phyloP scores from a whole-genome alignment of 495 filamentous ascomycete species.

The Darksidea phi region DNA sequence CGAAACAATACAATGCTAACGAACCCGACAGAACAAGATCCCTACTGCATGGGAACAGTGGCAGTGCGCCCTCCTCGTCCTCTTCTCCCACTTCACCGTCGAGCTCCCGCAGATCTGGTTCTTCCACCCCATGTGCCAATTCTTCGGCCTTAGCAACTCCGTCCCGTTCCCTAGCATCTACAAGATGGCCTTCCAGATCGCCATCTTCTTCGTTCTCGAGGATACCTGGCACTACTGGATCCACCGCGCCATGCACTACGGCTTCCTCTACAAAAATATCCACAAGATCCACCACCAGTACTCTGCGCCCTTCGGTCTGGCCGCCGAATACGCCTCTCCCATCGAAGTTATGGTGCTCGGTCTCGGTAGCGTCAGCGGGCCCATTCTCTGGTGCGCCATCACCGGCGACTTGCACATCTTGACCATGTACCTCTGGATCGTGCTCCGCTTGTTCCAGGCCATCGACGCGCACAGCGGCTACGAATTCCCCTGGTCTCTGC shows the following conservation, averaged over 20 bases:
- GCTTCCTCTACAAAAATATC: conserved; percentile 85
- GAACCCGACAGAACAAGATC: conserved; percentile 87
- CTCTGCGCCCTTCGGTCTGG: conserved; percentile 92
- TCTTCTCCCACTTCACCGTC: conserved; percentile 92
- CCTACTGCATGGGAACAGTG: conserved; percentile 89
- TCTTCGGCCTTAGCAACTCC: conserved; percentile 80
- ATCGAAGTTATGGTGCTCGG: conserved; percentile 98
- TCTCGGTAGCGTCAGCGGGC: conserved; percentile 79
- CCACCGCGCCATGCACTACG: conserved; percentile 93
- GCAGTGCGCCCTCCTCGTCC: conserved; percentile 86
- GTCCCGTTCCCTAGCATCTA: conserved; percentile 83
- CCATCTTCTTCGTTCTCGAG: conserved; percentile 91
- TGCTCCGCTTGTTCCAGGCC: conserved; percentile 92
- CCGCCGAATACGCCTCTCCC: conserved; percentile 95
- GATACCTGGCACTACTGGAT: conserved; percentile 99
- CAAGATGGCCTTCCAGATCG: conserved; percentile 89
- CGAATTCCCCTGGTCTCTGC: conserved; percentile 95
- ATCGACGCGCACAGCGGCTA: conserved; percentile 97
- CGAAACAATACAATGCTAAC: too few relatives aligned
- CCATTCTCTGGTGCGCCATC: conserved; percentile 83
- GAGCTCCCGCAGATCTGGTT: conserved; percentile 98
- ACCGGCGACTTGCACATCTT: conserved; percentile 87
- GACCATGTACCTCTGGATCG: conserved; percentile 98
- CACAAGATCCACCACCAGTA: conserved; percentile 99
- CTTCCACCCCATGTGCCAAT: conserved; percentile 97